A percentile compares a stretch with the other conserved stretches of the same genome.
Conservation (phyloP, 2,329 filamentous ascomycete genomes). For the Rhinocladiella mackenziei region DNA sequence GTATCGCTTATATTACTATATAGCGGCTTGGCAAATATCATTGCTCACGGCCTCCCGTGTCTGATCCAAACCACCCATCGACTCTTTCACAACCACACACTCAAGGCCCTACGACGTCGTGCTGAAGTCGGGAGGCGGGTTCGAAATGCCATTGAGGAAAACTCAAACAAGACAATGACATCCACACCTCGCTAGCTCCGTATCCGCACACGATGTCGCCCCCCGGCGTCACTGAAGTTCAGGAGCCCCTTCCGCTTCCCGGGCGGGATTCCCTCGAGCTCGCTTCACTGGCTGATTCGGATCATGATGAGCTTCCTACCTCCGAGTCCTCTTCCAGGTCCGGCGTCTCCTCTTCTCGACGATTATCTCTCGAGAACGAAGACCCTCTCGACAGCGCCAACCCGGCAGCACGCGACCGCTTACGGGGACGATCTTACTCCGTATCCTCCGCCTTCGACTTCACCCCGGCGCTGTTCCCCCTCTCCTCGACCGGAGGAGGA, state of each 20-base stretch:
- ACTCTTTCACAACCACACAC: too few relatives aligned
- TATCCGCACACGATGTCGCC: constrained; percentile 10
- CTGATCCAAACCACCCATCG: too few relatives aligned
- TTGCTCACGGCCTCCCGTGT: too few relatives aligned
- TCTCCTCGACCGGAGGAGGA: constrained; percentile 72
- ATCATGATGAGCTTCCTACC: constrained; percentile 53
- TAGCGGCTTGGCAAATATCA: too few relatives aligned
- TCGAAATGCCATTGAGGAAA: too few relatives aligned
- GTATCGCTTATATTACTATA: too few relatives aligned
- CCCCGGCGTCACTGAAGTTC: constrained; percentile 25
- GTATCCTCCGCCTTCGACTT: constrained; percentile 94
- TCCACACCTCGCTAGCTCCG: neutral
- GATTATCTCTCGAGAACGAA: constrained; percentile 81
- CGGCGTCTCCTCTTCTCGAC: constrained; percentile 88
- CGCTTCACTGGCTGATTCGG: constrained; percentile 83
- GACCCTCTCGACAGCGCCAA: constrained; percentile 64
- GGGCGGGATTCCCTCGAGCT: constrained; percentile 92
- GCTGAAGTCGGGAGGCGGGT: too few relatives aligned
- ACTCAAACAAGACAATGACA: constrained; percentile 3
- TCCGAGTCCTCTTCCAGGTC: constrained; percentile 70
- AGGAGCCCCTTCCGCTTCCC: constrained; percentile 31
- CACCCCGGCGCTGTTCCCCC: constrained; percentile 83
- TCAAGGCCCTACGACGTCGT: too few relatives aligned
- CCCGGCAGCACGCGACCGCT: constrained; percentile 48
- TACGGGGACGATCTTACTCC: constrained; percentile 69